Conservation (phyloP, 2,329 filamentous ascomycete species). For the Ceratocystis alfenasii region DNA sequence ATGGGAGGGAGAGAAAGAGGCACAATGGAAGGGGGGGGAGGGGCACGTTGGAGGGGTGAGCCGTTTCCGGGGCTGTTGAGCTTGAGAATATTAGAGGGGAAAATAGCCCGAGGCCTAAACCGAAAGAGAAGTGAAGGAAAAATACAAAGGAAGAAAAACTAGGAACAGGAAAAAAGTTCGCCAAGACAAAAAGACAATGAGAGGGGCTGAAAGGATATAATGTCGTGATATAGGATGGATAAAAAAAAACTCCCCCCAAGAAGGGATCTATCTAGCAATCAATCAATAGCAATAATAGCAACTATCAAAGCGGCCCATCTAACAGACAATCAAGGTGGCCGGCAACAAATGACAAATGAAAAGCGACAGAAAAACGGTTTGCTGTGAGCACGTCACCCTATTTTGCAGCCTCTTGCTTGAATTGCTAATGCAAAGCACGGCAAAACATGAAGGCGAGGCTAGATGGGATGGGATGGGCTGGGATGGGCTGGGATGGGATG, state of each 20-base stretch:
- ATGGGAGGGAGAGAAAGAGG: not conserved
- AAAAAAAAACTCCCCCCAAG: not conserved
- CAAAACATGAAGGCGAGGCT: not conserved
- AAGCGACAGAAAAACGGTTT: too few relatives aligned
- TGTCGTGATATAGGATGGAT: conserved; percentile 9
- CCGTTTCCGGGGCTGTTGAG: not conserved
- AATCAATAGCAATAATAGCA: not conserved
- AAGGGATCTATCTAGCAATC: not conserved
- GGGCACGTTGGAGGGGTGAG: not conserved
- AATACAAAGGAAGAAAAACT: not conserved
- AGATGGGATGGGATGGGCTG: not conserved
- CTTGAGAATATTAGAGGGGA: not conserved
- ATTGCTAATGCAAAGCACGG: too few relatives aligned
- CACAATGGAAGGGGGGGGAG: not conserved
- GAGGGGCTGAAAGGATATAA: conserved; percentile 4
- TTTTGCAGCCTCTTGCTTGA: too few relatives aligned
- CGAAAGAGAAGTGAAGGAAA: not conserved
- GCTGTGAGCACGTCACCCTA: too few relatives aligned
- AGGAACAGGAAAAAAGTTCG: not conserved
- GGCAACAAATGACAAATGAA: not conserved
- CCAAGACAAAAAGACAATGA: conserved; percentile 6
- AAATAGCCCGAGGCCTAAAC: not conserved
- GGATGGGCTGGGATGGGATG: not conserved
- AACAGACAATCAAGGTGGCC: not conserved
- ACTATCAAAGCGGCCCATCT: not conserved